Evolutionary conservation across 805 yeast species (phyloP).

Genomic region (Yamadazyma philogaea): DNA sequence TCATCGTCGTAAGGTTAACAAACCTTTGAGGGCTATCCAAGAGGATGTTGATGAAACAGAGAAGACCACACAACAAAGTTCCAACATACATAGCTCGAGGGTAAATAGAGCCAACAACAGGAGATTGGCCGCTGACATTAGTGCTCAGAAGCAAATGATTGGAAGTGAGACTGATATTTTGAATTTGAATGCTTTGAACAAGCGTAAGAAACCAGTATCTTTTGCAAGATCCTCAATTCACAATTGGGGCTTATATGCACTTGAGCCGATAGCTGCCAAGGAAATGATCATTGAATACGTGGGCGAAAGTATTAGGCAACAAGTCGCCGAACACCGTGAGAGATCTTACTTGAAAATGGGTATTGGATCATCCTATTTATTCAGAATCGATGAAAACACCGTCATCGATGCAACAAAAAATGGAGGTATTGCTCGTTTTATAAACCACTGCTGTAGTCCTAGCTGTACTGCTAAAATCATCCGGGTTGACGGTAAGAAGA

Average conservation of each 20-base stretch:
- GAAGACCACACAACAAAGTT: constrained; percentile 19
- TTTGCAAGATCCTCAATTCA: constrained; percentile 96
- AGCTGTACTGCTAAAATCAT: constrained; percentile 96
- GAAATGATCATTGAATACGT: constrained; percentile 98
- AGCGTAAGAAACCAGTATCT: constrained; percentile 90
- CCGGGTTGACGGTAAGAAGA: constrained; percentile 87
- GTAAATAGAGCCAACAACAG: constrained; percentile 83
- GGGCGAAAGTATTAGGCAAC: constrained; percentile 91
- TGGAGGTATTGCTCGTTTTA: constrained; percentile 96
- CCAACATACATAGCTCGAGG: constrained; percentile 74
- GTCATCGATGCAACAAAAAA: constrained; percentile 96
- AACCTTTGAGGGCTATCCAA: constrained; percentile 73
- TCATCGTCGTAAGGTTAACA: constrained; percentile 67
- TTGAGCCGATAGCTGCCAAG: constrained; percentile 91
- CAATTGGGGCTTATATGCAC: constrained; percentile 96
- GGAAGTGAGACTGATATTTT: constrained; percentile 81
- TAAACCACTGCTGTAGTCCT: constrained; percentile 96
- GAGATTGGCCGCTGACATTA: constrained; percentile 84
- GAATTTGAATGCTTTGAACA: constrained; percentile 81
- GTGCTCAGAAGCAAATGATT: constrained; percentile 71
- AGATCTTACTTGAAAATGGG: constrained; percentile 82
- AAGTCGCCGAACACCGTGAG: constrained; percentile 91
- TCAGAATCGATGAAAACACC: constrained; percentile 88
- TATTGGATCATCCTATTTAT: constrained; percentile 90
- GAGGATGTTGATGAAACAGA: constrained; percentile 50